phyloP scores from a whole-genome alignment of 192 early-diverging fungal species.

The Dissophora ornata region DNA sequence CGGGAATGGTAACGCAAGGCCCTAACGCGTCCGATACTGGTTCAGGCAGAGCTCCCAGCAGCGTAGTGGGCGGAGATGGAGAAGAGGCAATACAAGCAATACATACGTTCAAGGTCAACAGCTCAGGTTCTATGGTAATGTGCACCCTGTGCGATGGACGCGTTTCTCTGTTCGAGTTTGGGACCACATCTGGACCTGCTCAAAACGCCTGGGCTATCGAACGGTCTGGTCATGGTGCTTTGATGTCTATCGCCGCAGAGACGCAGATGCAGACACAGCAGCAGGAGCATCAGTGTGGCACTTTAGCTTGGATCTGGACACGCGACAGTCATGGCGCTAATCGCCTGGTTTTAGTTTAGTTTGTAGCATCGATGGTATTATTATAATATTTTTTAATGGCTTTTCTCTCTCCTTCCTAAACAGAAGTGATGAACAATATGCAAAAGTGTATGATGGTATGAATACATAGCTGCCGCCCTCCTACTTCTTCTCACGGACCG shows the following conservation, averaged over 20 bases:
- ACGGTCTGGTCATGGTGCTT: neutral
- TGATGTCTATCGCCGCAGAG: neutral
- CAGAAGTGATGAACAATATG: too few relatives aligned
- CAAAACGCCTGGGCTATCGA: too few relatives aligned
- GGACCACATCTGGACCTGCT: too few relatives aligned
- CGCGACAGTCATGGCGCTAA: neutral
- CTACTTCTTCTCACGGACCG: too few relatives aligned
- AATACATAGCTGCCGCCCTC: too few relatives aligned
- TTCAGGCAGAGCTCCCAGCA: neutral
- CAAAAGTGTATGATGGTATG: too few relatives aligned
- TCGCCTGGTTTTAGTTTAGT: conserved; percentile 7
- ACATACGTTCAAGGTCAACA: conserved; percentile 29
- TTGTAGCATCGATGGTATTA: too few relatives aligned
- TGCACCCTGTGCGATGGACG: conserved; percentile 42
- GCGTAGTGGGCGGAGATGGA: neutral
- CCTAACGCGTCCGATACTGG: neutral
- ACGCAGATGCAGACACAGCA: neutral
- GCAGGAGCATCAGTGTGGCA: neutral
- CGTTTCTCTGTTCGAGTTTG: conserved; percentile 38
- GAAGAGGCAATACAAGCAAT: neutral
- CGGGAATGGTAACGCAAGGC: neutral
- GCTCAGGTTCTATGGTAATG: conserved; percentile 33
- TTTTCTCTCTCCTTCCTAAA: too few relatives aligned
- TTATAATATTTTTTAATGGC: too few relatives aligned
- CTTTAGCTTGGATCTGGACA: conserved; percentile 27